Percentiles rank a stretch among this genome's conserved stretches.
Conservation (phyloP, 1,284 basidiomycete genomes). For the Sporisorium scitamineum region DNA sequence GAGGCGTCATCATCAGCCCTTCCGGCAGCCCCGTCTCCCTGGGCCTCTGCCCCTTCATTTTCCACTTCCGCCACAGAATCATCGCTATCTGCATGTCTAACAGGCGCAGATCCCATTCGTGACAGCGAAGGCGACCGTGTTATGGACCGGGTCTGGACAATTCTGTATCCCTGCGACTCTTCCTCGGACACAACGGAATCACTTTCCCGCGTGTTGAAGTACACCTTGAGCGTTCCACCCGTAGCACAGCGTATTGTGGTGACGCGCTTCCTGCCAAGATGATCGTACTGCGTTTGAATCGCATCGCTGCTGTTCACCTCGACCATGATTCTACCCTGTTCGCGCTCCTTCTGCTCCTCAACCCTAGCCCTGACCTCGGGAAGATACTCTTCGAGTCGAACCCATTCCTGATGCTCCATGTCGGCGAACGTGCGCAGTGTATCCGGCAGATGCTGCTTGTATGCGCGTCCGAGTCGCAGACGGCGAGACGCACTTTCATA, state of each 20-base stretch:
- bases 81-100: neutral
- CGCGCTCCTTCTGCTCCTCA: slow-evolving; percentile 19
- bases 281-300: slow-evolving; percentile 20
- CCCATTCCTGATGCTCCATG: slow-evolving; percentile 28
- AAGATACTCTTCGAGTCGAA: slow-evolving; percentile 20
- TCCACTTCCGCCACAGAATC: neutral
- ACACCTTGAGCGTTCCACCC: slow-evolving; percentile 23
- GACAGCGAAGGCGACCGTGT: slow-evolving; percentile 6
- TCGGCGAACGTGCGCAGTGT: slow-evolving; percentile 14
- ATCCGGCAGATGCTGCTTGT: slow-evolving; percentile 18
- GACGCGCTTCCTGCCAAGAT: slow-evolving; percentile 9
- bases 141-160: slow-evolving; percentile 10
- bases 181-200: slow-evolving; percentile 2
- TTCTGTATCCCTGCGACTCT: slow-evolving; percentile 2
- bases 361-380: slow-evolving; percentile 2
- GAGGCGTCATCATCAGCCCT: neutral
- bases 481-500: slow-evolving; percentile 15
- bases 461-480: slow-evolving; percentile 18
- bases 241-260: slow-evolving; percentile 2
- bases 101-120: slow-evolving; percentile 3
- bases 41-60: neutral
- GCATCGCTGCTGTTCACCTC: slow-evolving; percentile 11
- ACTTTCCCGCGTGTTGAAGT: neutral
- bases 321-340: slow-evolving; percentile 27
- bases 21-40: neutral